Percentiles rank a stretch among this genome's conserved stretches.
Evolutionary conservation across 805 yeast species (phyloP).

Genomic region (Zygosaccharomyces rouxii): DNA sequence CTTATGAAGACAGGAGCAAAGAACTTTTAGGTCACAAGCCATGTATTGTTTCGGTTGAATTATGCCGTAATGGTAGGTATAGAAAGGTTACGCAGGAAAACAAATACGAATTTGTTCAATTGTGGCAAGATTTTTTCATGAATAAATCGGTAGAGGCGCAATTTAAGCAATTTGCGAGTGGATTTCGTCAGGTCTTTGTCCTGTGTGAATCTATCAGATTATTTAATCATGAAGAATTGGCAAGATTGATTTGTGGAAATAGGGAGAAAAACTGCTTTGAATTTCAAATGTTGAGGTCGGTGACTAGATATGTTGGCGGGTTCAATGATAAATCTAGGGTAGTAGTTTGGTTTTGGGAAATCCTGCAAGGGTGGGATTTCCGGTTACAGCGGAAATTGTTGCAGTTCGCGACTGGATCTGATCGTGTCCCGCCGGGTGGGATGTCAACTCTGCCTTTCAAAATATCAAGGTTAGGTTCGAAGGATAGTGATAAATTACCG

Average conservation of each 20-base stretch:
- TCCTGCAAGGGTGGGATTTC: conserved; percentile 38
- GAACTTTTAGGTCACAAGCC: not conserved
- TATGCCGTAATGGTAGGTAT: conserved; percentile 55
- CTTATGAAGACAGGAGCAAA: conserved; percentile 43
- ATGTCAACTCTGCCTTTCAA: conserved; percentile 68
- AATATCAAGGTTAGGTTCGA: conserved; percentile 49
- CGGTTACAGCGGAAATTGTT: conserved; percentile 60
- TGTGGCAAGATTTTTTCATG: conserved; percentile 58
- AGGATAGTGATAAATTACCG: conserved; percentile 50
- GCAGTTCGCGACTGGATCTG: conserved; percentile 83
- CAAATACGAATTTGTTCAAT: conserved; percentile 54
- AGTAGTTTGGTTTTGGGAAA: conserved; percentile 86
- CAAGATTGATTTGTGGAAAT: conserved; percentile 71
- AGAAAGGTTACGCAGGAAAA: conserved; percentile 56
- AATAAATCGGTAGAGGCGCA: conserved; percentile 49
- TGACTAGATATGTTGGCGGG: conserved; percentile 75
- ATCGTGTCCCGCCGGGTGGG: conserved; percentile 90
- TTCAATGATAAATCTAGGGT: conserved; percentile 36
- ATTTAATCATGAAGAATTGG: conserved; percentile 79
- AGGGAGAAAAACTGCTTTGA: conserved; percentile 53
- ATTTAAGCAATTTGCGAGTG: conserved; percentile 56
- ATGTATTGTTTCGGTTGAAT: conserved; percentile 40
- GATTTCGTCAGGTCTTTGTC: conserved; percentile 73
- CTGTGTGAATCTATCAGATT: conserved; percentile 70
- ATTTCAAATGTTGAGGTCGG: conserved; percentile 57